Base-by-base conservation (phyloP, 768 basidiomycete species). In the Cyclocybe cylindracea region DNA sequence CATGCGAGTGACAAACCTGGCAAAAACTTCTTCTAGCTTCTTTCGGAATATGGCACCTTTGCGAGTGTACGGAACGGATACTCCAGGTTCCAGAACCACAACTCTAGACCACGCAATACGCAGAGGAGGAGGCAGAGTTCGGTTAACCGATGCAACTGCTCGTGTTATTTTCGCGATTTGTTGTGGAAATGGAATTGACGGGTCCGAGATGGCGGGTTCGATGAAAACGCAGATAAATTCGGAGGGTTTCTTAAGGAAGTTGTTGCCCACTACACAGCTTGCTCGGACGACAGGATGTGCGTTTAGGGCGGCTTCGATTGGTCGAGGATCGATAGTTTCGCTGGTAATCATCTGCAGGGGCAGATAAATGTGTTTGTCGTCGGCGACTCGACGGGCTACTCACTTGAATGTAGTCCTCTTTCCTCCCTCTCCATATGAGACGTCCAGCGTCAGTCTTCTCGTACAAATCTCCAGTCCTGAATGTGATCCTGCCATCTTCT, bases 381-480 rank as follows among this genome's bases (percentile, higher is more conserved):
- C 13, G 45, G 47, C 33, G 13, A 14, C 10, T 7, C 31, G 46
- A 14, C 10, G 31, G 29, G 7, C 16, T 19, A 29, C 39, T 7
- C 14, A 64, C 68, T 44, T 62, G 56, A 24, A 69, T 63, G 32
- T 56, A 69, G 48, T 69, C 68, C 7, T 65, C 64, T 18, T 61
- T 66, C 19, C 66, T 56, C 4, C 68, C 68, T 35, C 60, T 59
- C 68, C 68, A 69, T 31, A 58, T 47, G 9, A 62, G 39, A 3
- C 54, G 42, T 1, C 44, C 44, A 14, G 42, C 48, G 7, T 13
- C 24, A 5, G 44, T 48, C 9, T 40, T 43, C 5, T 39, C 9
- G 45, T 69, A 69, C 39, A 62, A 45, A 39, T 69, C 67, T 9
- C 65, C 66, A 3, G 66, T 69, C n/a, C 49, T 58, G 53, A 69